These are phyloP conservation scores for Acacia acuminata DNA, from an alignment of 306 rosid genomes.

Conservation along the genomic window DNA sequence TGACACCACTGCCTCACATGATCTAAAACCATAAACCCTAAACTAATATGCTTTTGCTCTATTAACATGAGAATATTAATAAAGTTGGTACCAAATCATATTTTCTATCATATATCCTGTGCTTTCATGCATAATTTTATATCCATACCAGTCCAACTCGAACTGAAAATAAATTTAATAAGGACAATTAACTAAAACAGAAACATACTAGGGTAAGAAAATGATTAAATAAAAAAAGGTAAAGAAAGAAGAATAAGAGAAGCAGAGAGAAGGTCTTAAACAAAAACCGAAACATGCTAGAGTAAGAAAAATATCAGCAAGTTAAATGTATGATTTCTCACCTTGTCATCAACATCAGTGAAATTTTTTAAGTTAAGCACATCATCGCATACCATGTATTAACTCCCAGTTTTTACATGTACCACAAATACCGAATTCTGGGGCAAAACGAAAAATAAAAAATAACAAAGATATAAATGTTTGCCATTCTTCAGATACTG, in stretches of 20 bases:
- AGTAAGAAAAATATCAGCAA: background rate
- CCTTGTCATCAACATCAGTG: constrained; percentile 99
- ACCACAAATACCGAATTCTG: background rate
- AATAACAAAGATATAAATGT: background rate
- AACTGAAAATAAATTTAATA: background rate
- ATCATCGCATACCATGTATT: constrained; percentile 4
- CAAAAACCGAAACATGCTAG: background rate
- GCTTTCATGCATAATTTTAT: background rate
- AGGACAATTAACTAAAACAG: background rate
- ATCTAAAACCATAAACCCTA: too few species aligned
- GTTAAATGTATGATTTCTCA: constrained; percentile 31
- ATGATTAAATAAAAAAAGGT: background rate
- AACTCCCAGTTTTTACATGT: background rate
- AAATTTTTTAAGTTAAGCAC: constrained; percentile 58
- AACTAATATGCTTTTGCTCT: background rate
- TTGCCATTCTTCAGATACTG: background rate
- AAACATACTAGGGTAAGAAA: background rate
- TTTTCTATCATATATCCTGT: background rate
- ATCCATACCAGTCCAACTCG: background rate
- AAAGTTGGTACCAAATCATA: background rate
- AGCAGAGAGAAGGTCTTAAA: background rate
- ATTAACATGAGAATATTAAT: background rate
- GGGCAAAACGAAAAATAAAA: background rate
- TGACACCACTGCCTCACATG: background rate
- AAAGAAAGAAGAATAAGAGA: background rate